Base-by-base conservation (phyloP, 2,329 filamentous ascomycete species). In the Xylariaceae sp. region DNA sequence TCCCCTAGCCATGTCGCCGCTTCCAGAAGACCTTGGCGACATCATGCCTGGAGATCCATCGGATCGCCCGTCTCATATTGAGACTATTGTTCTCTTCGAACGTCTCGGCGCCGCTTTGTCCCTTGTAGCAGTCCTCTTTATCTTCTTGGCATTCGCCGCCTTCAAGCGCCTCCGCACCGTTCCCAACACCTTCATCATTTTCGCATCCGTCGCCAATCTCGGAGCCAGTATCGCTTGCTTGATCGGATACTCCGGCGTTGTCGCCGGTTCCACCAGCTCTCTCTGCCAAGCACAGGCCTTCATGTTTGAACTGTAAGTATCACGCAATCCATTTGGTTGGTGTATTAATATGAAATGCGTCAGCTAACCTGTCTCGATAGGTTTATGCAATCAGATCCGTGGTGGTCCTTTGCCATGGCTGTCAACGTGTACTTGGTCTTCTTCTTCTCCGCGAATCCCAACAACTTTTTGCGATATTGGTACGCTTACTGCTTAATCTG, bases 331-430 rank as follows among this genome's bases (percentile, higher is more conserved):
- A 51, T 41, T 13, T 13, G 2, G 8, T n/a, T 50, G 30, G 35
- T 30, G 13, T 30, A 3, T 9, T 47, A 13, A 11, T 45, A 48
- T 13, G 47, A 7, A 50, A 4, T 37, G 2, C 9, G 7, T 39
- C 2, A 47, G 52, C 63, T 66, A 56, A 68, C 53, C 3, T 49
- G 13, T 30, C 13, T 10, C 23, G 23, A 6, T 63, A 90, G 86
- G 84, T 91, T 90, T 72, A 88, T 89, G 83, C 86, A 88, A 65
- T 88, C 87, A 4, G 88, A 90, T 73, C 85, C 87, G 0, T 81
- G 88, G 75, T 92, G 87, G 88, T 89, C 88, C 0, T 82, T 92
- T 56, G 88, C 88, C 64, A 93, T 94, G 89, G 88, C 89, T 2
- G 79, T 88, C 69, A 94, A 93, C 68, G 89, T 93, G 62, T 89